Base-by-base conservation (phyloP, 176 grass and related monocot species). In the Lolium perenne region DNA sequence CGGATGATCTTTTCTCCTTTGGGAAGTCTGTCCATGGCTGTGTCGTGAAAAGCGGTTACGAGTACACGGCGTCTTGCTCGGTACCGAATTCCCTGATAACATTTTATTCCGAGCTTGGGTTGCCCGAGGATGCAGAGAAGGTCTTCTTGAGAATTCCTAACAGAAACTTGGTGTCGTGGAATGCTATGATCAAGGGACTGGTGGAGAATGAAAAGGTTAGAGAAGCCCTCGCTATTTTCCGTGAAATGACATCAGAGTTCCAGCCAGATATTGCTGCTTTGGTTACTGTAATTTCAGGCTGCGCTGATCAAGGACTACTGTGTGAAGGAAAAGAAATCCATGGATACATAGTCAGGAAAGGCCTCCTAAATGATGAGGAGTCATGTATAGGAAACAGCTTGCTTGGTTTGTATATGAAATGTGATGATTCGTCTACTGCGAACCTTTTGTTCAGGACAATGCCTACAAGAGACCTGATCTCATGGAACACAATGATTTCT, bases 401-500 rank as follows among this genome's bases (percentile, higher is more conserved):
- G 68, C 82, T 95, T 23, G 79, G 61, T 74, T 80, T 93, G 4
- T 95, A 98, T 83, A 41, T 95, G 51, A 87, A 92, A 77, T 95
- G 92, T 13, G 13, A 86, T 4, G 8, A 89, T 20, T 10, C 82
- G 66, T 79, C 41, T 81, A 74, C 79, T 58, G 90, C 93, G 0
- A n/a, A 20, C 11, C 22, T 79, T 67, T 22, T 98, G 26, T 98
- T 98, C 40, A 84, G 55, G 21, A 88, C 60, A 54, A 98, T 95
- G 88, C 82, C 89, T 62, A 61, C 25, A 9, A 94, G 88, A 71
- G 96, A 98, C 40, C 18, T 98, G 63, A 88, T 92, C 66, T 94
- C 93, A 13, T 98, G 93, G 96, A 95, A 95, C 76, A 92, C 92
- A 13, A 91, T 95, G 86, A 82, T 98, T 78, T 94, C 88, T 86